Evolutionary conservation across 768 basidiomycete genomes (phyloP).

Genomic region (Tubosaeta sp.): DNA sequence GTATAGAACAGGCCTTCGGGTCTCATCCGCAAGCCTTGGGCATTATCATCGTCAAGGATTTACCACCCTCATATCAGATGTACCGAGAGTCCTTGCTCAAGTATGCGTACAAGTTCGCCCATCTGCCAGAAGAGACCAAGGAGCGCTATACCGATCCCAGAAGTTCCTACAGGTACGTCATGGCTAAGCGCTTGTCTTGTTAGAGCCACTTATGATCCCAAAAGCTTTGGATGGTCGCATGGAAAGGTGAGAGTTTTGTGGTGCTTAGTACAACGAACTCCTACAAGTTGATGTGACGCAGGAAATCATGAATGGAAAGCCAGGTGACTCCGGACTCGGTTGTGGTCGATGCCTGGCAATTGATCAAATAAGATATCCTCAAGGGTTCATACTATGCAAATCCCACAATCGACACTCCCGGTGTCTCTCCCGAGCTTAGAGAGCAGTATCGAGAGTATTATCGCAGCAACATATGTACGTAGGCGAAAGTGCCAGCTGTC

Average conservation of each 20-base stretch:
- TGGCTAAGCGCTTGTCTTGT: background rate
- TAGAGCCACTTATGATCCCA: background rate
- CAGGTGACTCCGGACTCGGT: slow-evolving; percentile 43
- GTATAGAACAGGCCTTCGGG: slow-evolving; percentile 75
- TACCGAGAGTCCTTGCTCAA: slow-evolving; percentile 72
- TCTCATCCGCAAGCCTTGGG: slow-evolving; percentile 73
- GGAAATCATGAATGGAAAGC: slow-evolving; percentile 96
- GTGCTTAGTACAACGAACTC: background rate
- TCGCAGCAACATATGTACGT: slow-evolving; percentile 79
- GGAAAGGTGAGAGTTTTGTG: slow-evolving; percentile 62
- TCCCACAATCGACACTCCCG: slow-evolving; percentile 62
- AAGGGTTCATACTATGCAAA: slow-evolving; percentile 94
- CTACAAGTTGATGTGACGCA: slow-evolving; percentile 21
- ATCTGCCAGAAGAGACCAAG: slow-evolving; percentile 56
- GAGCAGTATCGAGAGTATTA: slow-evolving; percentile 79
- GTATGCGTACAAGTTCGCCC: slow-evolving; percentile 72
- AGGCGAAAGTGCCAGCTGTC: background rate
- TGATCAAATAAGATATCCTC: slow-evolving; percentile 52
- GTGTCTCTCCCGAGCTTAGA: slow-evolving; percentile 54
- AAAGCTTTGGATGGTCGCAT: slow-evolving; percentile 95
- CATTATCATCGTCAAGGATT: slow-evolving; percentile 75
- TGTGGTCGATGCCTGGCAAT: background rate
- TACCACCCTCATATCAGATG: slow-evolving; percentile 60
- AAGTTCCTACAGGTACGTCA: slow-evolving; percentile 68
- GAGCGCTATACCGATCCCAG: slow-evolving; percentile 73